These are phyloP conservation scores for Circinella umbellata DNA, from an alignment of 371 early-diverging fungal species.

Conservation along the genomic window DNA sequence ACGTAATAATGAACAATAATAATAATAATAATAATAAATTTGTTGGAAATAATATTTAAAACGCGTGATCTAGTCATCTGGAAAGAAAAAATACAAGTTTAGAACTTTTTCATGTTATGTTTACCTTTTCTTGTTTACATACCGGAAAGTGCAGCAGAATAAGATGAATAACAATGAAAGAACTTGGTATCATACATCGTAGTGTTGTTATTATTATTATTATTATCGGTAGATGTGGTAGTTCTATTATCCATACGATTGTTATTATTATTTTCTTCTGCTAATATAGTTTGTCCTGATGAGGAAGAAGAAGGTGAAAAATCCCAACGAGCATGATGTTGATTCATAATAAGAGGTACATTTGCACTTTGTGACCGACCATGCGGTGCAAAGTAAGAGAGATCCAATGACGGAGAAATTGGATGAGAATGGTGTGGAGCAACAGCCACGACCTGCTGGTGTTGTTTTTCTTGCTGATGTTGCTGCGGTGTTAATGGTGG, in stretches of 20 bases:
- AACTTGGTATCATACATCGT: constrained; percentile 5
- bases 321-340: neutral
- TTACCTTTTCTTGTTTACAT: neutral
- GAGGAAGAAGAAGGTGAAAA: neutral
- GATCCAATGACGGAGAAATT: neutral
- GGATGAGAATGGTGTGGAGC: neutral
- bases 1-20: neutral
- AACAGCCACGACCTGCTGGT: neutral
- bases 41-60: neutral
- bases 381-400: constrained; percentile 4
- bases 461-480: neutral
- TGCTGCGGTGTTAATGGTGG: neutral
- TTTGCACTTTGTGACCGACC: constrained; percentile 13
- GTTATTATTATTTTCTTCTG: neutral
- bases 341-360: constrained; percentile 3
- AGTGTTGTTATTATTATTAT: neutral
- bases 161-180: constrained; percentile 2
- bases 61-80: constrained; percentile 8
- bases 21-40: neutral
- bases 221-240: too few relatives aligned
- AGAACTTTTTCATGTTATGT: neutral
- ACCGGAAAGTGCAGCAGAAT: constrained; percentile 8
- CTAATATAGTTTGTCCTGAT: neutral
- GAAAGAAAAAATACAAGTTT: neutral
- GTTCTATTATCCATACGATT: neutral